A percentile compares a stretch with the other conserved stretches of the same genome.
Conservation (phyloP, 176 grass and related monocot species). For the Alopecurus myosuroides region DNA sequence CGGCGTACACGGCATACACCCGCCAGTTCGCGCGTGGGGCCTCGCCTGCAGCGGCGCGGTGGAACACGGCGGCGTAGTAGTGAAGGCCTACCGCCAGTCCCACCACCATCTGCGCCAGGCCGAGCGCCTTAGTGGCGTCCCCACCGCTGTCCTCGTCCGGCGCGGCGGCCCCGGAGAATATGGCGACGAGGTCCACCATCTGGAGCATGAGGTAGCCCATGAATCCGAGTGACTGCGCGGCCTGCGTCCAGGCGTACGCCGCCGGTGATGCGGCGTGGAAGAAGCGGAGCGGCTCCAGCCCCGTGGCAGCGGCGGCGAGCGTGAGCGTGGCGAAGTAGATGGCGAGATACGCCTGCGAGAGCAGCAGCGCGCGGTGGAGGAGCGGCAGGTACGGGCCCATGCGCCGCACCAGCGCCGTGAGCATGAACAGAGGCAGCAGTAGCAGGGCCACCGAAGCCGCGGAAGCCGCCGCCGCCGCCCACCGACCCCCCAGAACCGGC, state of each 20-base stretch:
- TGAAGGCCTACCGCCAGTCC: constrained; percentile 83
- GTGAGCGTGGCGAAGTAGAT: constrained; percentile 97
- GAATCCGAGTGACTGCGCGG: constrained; percentile 83
- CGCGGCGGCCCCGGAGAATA: constrained; percentile 53
- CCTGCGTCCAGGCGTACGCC: constrained; percentile 92
- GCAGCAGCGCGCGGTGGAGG: constrained; percentile 61
- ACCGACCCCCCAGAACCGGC: constrained; percentile 63
- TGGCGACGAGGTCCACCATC: constrained; percentile 73
- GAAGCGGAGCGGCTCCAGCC: constrained; percentile 89
- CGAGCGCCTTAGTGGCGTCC: constrained; percentile 52
- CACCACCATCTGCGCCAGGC: constrained; percentile 87
- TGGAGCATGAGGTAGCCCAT: constrained; percentile 78
- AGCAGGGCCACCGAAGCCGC: constrained; percentile 57
- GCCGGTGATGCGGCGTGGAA: constrained; percentile 89
- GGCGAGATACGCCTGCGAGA: constrained; percentile 94
- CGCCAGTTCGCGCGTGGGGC: constrained; percentile 85
- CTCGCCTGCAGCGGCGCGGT: constrained; percentile 75
- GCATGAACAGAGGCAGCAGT: constrained; percentile 59
- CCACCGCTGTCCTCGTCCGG: constrained; percentile 30
- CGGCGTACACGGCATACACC: constrained; percentile 81
- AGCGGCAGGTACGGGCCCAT: constrained; percentile 71
- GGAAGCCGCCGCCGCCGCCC: constrained; percentile 48
- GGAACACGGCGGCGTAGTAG: constrained; percentile 95
- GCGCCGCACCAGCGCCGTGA: constrained; percentile 62
- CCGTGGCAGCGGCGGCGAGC: constrained; percentile 57